phyloP scores from a whole-genome alignment of 2,329 filamentous ascomycete genomes.

The Septoria petroselini region DNA sequence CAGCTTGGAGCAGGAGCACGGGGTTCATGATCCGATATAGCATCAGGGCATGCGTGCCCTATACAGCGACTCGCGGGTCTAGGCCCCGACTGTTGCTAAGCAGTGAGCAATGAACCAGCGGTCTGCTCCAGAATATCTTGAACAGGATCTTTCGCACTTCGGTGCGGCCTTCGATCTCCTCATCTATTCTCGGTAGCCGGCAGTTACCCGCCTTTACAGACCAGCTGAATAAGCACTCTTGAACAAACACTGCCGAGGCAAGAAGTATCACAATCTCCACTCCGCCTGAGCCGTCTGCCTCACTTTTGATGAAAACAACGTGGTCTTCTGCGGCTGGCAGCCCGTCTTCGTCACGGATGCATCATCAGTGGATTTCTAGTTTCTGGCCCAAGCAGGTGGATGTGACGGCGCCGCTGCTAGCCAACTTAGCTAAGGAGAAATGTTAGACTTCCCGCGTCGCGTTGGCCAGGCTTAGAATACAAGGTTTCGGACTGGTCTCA shows the following conservation, averaged over 20 bases:
- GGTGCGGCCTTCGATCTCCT: too few relatives aligned
- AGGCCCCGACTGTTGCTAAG: too few relatives aligned
- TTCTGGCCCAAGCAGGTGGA: not conserved
- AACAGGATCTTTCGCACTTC: too few relatives aligned
- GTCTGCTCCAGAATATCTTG: too few relatives aligned
- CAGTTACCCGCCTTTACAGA: too few relatives aligned
- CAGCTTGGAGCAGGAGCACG: too few relatives aligned
- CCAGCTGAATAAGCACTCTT: too few relatives aligned
- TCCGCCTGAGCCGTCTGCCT: not conserved
- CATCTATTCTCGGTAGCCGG: too few relatives aligned
- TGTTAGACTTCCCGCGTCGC: not conserved
- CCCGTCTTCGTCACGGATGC: not conserved
- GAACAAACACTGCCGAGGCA: not conserved
- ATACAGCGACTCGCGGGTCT: too few relatives aligned
- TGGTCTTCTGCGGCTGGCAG: not conserved
- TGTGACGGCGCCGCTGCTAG: not conserved
- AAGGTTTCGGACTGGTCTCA: not conserved
- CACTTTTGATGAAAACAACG: slow-evolving; percentile 9
- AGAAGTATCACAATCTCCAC: slow-evolving; percentile 3
- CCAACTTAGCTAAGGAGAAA: not conserved
- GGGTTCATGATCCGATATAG: too few relatives aligned
- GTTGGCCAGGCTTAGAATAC: not conserved
- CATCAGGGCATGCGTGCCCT: too few relatives aligned
- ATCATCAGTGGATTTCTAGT: not conserved
- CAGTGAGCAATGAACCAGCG: too few relatives aligned